Evolutionary conservation across 257 asterid species (phyloP), one percentile per base, ranked within the genome.

Genomic region (Plantago ovata): DNA sequence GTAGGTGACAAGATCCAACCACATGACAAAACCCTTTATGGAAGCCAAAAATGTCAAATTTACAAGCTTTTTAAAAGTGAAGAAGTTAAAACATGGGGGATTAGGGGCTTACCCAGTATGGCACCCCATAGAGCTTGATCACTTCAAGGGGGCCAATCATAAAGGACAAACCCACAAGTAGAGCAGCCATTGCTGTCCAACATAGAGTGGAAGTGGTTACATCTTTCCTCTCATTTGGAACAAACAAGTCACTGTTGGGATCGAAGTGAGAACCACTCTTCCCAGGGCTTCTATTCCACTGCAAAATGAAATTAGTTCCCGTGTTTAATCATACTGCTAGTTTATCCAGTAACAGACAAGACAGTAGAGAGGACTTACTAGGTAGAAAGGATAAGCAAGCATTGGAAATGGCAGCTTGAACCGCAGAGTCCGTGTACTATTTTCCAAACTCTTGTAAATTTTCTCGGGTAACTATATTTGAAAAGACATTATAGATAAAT

Each of bases 221-320:
- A 67, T 84, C 94, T 65, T 77, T 82, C 62, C 77, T 80, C 74
- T 92, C 97, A 53, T 71, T 81, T 13, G 95, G 84, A 19, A 76
- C 76, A 64, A 88, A 92, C 67, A 92, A 74, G 79, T 88, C 94
- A 24, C 97, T 92, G 72, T 62, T 82, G 14, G 98, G 95, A 60
- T 84, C 62, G 77, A 58, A 92, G 76, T 92, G 98, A 69, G 98
- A 92, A 11, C 97, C 98, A 28, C 55, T 67, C 62, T 92, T 92
- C 40, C 97, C 97, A 13, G 98, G 96, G 67, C 95, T 91, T 76
- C 98, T 78, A 58, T 79, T 13, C 98, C 95, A 87, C 98, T 91
- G 80, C 62, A 3, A 28, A 28, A 62, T 40, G 50, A n/a, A n/a
- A n/a, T n/a, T n/a, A n/a, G n/a, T n/a, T n/a, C n/a, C n/a, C n/a